phyloP scores from a whole-genome alignment of 495 filamentous ascomycete genomes.

The Aspergillus hancockii region DNA sequence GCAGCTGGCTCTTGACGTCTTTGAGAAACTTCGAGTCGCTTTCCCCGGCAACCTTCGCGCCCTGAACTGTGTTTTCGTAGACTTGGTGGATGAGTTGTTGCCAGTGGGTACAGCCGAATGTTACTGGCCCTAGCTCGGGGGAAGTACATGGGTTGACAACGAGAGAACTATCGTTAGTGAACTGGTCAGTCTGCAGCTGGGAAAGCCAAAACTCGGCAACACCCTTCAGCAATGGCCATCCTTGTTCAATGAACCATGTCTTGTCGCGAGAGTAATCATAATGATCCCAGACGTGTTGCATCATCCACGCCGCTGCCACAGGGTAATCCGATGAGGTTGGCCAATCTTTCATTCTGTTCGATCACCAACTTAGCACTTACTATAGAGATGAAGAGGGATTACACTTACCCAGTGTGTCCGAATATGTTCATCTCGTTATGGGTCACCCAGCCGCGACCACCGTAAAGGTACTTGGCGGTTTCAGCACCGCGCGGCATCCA shows the following conservation, averaged over 20 bases:
- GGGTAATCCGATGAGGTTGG: constrained; percentile 46
- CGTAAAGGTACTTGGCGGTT: constrained; percentile 49
- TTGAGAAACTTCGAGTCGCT: constrained; percentile 27
- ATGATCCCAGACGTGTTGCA: constrained; percentile 52
- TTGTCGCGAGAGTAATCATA: constrained; percentile 47
- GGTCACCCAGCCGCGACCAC: constrained; percentile 46
- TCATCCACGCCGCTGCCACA: constrained; percentile 48
- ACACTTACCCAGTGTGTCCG: constrained; percentile 43
- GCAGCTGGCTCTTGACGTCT: constrained; percentile 27
- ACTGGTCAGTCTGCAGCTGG: constrained; percentile 42
- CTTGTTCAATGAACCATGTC: constrained; percentile 39
- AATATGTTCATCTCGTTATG: constrained; percentile 53
- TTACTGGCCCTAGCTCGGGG: constrained; percentile 53
- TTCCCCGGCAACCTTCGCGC: constrained; percentile 19
- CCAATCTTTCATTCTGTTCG: constrained; percentile 37
- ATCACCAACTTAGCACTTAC: neutral
- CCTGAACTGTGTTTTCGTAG: constrained; percentile 38
- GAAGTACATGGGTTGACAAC: constrained; percentile 54
- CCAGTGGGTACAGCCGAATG: constrained; percentile 52
- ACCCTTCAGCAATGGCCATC: constrained; percentile 51
- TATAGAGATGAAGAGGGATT: no score
- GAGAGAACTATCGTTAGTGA: constrained; percentile 50
- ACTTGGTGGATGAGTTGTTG: constrained; percentile 51
- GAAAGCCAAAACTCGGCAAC: constrained; percentile 49
- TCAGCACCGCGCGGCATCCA: constrained; percentile 52